phyloP scores from a whole-genome alignment of 2,329 filamentous ascomycete genomes.

The Alternaria metachromatica region DNA sequence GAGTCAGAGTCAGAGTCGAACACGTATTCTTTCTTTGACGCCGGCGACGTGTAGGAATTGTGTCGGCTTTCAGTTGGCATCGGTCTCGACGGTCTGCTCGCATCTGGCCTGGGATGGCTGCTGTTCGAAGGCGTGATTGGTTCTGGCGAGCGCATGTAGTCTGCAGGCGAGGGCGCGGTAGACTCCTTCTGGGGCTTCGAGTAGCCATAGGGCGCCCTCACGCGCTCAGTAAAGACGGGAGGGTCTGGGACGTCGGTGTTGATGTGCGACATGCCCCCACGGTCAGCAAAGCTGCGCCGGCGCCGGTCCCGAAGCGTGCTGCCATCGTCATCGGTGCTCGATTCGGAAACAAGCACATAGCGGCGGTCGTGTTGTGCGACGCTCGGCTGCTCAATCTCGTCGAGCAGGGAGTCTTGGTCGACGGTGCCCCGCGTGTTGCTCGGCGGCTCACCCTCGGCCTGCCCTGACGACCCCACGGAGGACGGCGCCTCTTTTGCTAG shows the following conservation, averaged over 20 bases:
- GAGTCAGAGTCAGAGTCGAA: conserved; percentile 45
- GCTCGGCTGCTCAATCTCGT: conserved; percentile 60
- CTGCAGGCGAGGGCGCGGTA: conserved; percentile 45
- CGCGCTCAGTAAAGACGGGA: conserved; percentile 50
- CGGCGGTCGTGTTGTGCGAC: conserved; percentile 61
- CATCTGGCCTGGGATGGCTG: conserved; percentile 35
- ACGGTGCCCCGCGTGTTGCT: conserved; percentile 69
- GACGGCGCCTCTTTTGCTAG: conserved; percentile 66
- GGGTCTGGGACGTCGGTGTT: conserved; percentile 47
- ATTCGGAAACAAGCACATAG: conserved; percentile 63
- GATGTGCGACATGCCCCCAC: conserved; percentile 42
- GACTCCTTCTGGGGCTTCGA: conserved; percentile 46
- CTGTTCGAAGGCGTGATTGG: conserved; percentile 50
- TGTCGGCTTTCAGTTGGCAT: conserved; percentile 34
- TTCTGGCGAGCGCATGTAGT: conserved; percentile 58
- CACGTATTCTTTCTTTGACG: conserved; percentile 30
- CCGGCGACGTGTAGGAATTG: conserved; percentile 28
- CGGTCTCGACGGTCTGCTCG: conserved; percentile 36
- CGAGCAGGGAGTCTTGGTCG: conserved; percentile 72
- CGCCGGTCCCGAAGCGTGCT: conserved; percentile 19
- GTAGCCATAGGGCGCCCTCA: conserved; percentile 56
- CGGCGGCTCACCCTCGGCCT: conserved; percentile 58
- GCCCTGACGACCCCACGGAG: conserved; percentile 29
- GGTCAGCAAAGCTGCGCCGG: conserved; percentile 45
- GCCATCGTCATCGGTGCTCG: conserved; percentile 26